Conservation (phyloP, 2,329 filamentous ascomycete genomes). For the Pseudogymnoascus sp. region DNA sequence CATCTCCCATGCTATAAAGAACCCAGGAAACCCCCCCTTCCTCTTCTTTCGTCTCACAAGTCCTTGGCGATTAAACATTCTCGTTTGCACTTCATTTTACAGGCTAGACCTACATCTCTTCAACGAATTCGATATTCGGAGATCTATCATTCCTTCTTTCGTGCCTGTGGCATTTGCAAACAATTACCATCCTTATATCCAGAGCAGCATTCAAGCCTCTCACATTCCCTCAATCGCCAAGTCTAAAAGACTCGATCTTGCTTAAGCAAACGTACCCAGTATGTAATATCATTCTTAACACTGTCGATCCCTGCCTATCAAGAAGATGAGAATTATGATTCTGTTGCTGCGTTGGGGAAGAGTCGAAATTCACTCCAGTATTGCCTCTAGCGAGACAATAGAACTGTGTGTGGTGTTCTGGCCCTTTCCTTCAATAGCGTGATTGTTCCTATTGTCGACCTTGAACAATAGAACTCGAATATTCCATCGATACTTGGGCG, state of each 20-base stretch:
- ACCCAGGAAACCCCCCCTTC: neutral
- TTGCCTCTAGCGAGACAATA: constrained; percentile 1
- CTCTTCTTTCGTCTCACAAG: constrained; percentile 4
- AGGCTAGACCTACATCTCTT: constrained; percentile 9
- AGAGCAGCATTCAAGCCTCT: neutral
- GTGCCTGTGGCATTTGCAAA: constrained; percentile 9
- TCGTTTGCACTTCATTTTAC: constrained; percentile 9
- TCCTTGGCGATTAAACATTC: constrained; percentile 9
- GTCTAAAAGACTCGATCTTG: constrained; percentile 1
- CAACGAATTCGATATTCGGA: constrained; percentile 9
- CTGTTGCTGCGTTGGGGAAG: neutral
- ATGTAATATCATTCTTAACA: neutral
- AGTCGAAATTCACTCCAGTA: neutral
- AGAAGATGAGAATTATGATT: neutral
- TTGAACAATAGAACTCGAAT: constrained; percentile 1
- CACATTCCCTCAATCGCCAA: constrained; percentile 9
- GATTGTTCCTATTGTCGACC: neutral
- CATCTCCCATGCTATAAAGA: constrained; percentile 8
- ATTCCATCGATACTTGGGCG: neutral
- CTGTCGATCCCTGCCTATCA: neutral
- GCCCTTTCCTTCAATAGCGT: neutral
- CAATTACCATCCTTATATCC: constrained; percentile 1
- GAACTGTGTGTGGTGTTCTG: neutral
- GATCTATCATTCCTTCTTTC: constrained; percentile 6
- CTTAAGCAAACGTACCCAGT: neutral